These are phyloP conservation scores for Dalbergia cochinchinensis DNA, from an alignment of 306 rosid species.

Conservation along the genomic window DNA sequence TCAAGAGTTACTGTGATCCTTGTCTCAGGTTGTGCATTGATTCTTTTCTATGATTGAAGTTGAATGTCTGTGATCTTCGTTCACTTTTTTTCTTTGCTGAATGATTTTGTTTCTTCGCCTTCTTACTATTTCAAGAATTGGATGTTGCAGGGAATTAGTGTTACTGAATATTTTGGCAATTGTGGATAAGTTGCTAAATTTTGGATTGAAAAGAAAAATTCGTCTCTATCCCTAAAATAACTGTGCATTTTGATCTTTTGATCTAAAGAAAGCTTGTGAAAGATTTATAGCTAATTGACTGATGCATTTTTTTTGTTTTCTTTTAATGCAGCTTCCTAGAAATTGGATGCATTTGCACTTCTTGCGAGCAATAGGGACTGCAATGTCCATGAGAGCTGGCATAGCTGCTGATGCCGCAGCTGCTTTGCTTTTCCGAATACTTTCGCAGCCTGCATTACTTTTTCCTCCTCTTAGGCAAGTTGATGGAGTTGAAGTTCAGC, in stretches of 20 bases:
- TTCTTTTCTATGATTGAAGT: conserved; percentile 16
- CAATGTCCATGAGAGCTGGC: conserved; percentile 98
- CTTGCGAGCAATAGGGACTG: conserved; percentile 98
- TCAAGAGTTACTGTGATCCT: neutral
- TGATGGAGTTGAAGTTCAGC: conserved; percentile 90
- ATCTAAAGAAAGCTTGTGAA: conserved; percentile 5
- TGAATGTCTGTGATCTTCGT: neutral
- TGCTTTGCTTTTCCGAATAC: conserved; percentile 93
- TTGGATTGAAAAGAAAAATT: neutral
- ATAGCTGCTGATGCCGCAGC: conserved; percentile 99
- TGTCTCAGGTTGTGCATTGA: neutral
- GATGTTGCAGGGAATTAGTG: neutral
- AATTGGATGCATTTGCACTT: conserved; percentile 99
- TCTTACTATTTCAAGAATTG: conserved; percentile 5
- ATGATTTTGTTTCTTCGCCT: neutral
- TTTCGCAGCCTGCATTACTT: conserved; percentile 96
- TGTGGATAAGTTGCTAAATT: neutral
- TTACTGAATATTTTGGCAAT: conserved; percentile 1
- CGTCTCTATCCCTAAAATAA: neutral
- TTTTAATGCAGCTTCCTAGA: conserved; percentile 83
- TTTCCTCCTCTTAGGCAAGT: conserved; percentile 95
- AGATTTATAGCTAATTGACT: conserved; percentile 33
- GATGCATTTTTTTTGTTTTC: conserved; percentile 33
- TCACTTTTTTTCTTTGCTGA: neutral
- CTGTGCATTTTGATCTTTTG: conserved; percentile 24